Base-by-base conservation (phyloP, 495 filamentous ascomycete genomes). In the Penicillium psychrofluorescens region DNA sequence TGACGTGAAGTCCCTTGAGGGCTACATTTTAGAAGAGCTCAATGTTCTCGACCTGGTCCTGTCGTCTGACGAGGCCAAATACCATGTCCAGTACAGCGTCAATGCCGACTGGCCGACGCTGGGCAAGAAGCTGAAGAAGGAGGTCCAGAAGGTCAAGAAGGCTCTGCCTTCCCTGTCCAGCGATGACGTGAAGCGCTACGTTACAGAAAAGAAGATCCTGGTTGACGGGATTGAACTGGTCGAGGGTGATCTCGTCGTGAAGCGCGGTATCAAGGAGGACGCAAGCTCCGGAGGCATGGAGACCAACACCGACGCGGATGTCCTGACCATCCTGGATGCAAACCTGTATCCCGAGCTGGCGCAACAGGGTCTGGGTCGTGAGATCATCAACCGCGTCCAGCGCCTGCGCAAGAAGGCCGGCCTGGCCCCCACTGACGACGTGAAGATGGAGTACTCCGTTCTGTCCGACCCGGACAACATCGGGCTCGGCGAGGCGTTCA, bases 101-200 rank as follows among this genome's bases (percentile, higher is more conserved):
- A 74, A 74, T 28, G 92, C 88, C 8, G 92, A 98, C 65, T 96
- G 90, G 87, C 85, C 91, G 2, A 87, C 84, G 0, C 76, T 98
- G 31, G 92, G 92, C 46, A 95, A 95, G 79, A 97, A 96, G 68
- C 74, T 97, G 41, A 94, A 88, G 76, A 96, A 94, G 69, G 92
- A 91, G 54, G 85, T 83, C 40, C 80, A 81, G 50, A 88, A 80
- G 62, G 89, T 97, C 42, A 90, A 90, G 71, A 94, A 92, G 61
- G 90, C 87, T 12, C 70, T 98, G 35, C 90, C 91, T 13, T 70
- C 65, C 36, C 69, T 98, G 37, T 86, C 78, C 14, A 90, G 83
- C 45, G 77, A 87, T 11, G 74, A 95, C 48, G 88, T 94, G 16
- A 81, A 85, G 53, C 54, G 70, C 38, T 97, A 87, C 54, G 70